Evolutionary conservation across 2,329 filamentous ascomycete genomes (phyloP).

Genomic region (Mycosphaerelloides madeirae): DNA sequence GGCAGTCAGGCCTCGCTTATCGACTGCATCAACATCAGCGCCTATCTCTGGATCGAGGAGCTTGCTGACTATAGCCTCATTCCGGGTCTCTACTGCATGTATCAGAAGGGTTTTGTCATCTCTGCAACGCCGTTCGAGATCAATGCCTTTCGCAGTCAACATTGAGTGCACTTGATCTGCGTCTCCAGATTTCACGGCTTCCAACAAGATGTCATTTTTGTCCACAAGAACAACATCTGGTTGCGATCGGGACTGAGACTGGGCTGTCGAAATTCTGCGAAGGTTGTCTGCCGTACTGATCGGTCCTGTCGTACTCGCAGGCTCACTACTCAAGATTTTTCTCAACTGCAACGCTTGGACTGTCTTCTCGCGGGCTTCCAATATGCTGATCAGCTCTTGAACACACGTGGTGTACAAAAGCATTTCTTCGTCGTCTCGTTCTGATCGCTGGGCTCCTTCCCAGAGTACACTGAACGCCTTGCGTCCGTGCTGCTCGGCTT

Average conservation of each 20-base stretch:
- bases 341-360: constrained; percentile 16
- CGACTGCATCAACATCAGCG: constrained; percentile 14
- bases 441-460: constrained; percentile 2
- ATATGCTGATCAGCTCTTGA: constrained; percentile 15
- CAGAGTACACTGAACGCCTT: constrained; percentile 17
- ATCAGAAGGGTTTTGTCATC: constrained; percentile 19
- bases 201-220: constrained; percentile 12
- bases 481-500: constrained; percentile 16
- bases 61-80: constrained; percentile 16
- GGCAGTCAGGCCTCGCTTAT: constrained; percentile 14
- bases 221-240: constrained; percentile 10
- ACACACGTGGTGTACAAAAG: constrained; percentile 13
- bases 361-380: constrained; percentile 17
- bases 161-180: constrained; percentile 10
- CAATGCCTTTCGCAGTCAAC: no score
- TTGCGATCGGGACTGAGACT: constrained; percentile 5
- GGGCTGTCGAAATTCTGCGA: constrained; percentile 7
- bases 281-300: constrained; percentile 7
- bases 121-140: constrained; percentile 11
- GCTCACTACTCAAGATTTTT: constrained; percentile 5
- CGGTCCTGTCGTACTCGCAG: no score
- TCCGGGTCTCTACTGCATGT: constrained; percentile 17
- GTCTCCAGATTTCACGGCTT: constrained; percentile 16
- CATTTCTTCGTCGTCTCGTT: constrained; percentile 2
- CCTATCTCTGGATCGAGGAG: constrained; percentile 17